Evolutionary conservation across 2,329 filamentous ascomycete genomes (phyloP), one percentile per base, ranked within the genome.

Genomic region (Arthrobotrys megalospora): DNA sequence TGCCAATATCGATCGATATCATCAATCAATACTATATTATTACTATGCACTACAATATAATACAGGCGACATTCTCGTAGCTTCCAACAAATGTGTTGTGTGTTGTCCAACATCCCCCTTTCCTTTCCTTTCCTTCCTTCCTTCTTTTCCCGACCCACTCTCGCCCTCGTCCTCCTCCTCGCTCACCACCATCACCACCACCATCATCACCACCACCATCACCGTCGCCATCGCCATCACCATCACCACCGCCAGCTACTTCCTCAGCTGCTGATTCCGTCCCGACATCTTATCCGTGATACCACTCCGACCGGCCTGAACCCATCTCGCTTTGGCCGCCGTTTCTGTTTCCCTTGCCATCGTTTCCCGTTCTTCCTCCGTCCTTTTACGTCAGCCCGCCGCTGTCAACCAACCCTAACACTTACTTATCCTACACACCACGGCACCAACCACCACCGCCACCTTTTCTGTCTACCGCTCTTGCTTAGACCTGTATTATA

Each of bases 381-480:
- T 34, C 11, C 21, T 48, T 64, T 60, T 60, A 60, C 55, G 55
- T 60, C 55, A 60, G 55, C 55, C 53, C 19, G 36, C 55, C 55
- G 36, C 55, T 60, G 55, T 43, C 55, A 60, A 36, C 55, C 4
- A 41, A 58, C 53, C n/a, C 48, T 14, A 14, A 7, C 2, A 52
- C 48, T 19, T 32, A 6, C 21, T 32, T 52, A 21, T 1, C 2
- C 7, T 12, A 3, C 5, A 24, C 7, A 21, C 10, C 45, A 3
- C n/a, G 1, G 2, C 19, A 6, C 16, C 7, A 6, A 48, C 24
- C 19, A 5, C 47, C 47, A 21, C 21, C 24, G 12, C 24, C 21
- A 28, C 21, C 7, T 1, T 14, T 21, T 4, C 36, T 45, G 19
- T n/a, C 16, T 41, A 60, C 12, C 34, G 12, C 43, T 32, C 5